A percentile compares a stretch with the other conserved stretches of the same genome.
These are phyloP conservation scores for Pyrus hybrid DNA, from an alignment of 331 rosid genomes.

Conservation along the genomic window DNA sequence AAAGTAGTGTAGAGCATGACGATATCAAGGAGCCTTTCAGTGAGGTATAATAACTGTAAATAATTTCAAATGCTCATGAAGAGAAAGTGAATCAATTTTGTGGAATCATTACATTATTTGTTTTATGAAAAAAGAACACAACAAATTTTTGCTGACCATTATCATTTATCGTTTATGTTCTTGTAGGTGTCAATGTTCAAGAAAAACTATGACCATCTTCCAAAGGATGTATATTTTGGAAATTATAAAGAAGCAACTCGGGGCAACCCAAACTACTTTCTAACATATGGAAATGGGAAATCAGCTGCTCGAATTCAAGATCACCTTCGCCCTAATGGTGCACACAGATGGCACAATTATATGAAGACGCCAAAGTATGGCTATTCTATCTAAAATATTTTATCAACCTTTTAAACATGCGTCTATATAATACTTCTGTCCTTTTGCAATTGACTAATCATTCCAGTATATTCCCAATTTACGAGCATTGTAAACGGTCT, in stretches of 20 bases:
- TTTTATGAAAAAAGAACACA: not conserved
- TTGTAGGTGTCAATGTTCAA: constrained; percentile 92
- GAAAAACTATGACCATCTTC: constrained; percentile 91
- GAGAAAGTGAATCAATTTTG: not conserved
- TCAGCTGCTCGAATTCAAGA: constrained; percentile 91
- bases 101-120: not conserved
- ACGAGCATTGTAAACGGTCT: not conserved
- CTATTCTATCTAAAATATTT: constrained; percentile 5
- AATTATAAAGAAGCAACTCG: constrained; percentile 89
- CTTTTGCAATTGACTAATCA: not conserved
- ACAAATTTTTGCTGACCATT: not conserved
- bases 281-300: constrained; percentile 96
- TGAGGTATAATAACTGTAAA: constrained; percentile 48
- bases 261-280: constrained; percentile 90
- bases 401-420: constrained; percentile 12
- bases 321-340: constrained; percentile 97
- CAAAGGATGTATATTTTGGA: constrained; percentile 86
- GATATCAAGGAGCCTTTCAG: constrained; percentile 91
- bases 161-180: constrained; percentile 10
- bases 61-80: not conserved
- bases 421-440: not conserved
- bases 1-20: constrained; percentile 85
- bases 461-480: not conserved
- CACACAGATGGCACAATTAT: constrained; percentile 98
- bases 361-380: constrained; percentile 86